Percentiles rank a stretch among this genome's conserved stretches.
These are phyloP conservation scores for Diversispora eburnea DNA, from an alignment of 192 early-diverging fungal genomes.

Conservation along the genomic window DNA sequence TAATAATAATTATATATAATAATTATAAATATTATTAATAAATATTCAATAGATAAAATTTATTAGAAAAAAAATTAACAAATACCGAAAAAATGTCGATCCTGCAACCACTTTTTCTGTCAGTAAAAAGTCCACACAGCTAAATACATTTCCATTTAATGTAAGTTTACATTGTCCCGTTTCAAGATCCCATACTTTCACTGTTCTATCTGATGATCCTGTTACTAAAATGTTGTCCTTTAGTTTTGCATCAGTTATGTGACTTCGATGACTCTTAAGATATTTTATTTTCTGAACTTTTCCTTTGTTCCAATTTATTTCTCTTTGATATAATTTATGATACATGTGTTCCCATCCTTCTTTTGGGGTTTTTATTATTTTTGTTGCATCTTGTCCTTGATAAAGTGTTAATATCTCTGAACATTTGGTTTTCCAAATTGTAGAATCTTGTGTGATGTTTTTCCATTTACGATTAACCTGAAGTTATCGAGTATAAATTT, in stretches of 20 bases:
- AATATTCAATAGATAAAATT: background rate
- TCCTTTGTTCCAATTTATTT: conserved; percentile 23
- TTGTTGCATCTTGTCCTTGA: background rate
- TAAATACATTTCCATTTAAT: conserved; percentile 34
- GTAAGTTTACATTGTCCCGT: conserved; percentile 54
- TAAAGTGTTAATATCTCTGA: background rate
- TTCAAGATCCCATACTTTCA: conserved; percentile 82
- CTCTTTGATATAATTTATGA: conserved; percentile 19
- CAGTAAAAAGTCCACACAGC: conserved; percentile 26
- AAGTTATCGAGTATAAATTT: background rate
- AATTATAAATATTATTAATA: too few species aligned
- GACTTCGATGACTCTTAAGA: conserved; percentile 1
- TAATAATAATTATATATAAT: background rate
- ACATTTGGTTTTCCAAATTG: conserved; percentile 25
- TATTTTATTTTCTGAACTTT: background rate
- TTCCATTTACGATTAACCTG: conserved; percentile 16
- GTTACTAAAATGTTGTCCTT: conserved; percentile 72
- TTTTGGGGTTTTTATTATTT: background rate
- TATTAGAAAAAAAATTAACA: background rate
- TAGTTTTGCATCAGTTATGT: conserved; percentile 35
- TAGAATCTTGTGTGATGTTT: conserved; percentile 19
- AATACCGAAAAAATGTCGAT: conserved; percentile 27
- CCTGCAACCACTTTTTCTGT: conserved; percentile 20
- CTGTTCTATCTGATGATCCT: conserved; percentile 74
- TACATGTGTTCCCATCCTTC: conserved; percentile 22